Evolutionary conservation across 202 grass and related monocot genomes (phyloP).

Genomic region (Schoenoplectus triqueter): DNA sequence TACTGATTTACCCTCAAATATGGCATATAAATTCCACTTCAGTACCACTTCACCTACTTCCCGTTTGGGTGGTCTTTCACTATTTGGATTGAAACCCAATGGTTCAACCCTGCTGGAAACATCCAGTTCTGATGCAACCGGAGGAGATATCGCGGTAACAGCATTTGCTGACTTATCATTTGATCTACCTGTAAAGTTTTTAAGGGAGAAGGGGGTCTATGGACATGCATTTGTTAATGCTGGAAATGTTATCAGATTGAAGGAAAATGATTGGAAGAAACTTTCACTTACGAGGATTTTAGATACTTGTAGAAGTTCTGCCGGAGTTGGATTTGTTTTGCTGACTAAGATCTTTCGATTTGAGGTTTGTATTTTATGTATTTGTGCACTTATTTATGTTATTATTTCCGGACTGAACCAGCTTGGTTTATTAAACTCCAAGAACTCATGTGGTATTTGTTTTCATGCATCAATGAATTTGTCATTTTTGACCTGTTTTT

Average conservation of each 20-base stretch:
- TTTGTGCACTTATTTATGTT: neutral
- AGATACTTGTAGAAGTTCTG: constrained; percentile 67
- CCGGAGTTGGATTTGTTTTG: constrained; percentile 72
- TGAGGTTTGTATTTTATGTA: constrained; percentile 59
- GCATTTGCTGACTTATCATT: constrained; percentile 86
- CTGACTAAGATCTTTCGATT: constrained; percentile 71
- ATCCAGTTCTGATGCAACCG: constrained; percentile 46
- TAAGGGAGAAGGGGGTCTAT: constrained; percentile 73
- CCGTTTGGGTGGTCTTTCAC: constrained; percentile 64
- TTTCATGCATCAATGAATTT: constrained; percentile 7
- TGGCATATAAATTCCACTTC: constrained; percentile 73
- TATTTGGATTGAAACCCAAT: constrained; percentile 71
- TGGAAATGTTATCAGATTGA: constrained; percentile 70
- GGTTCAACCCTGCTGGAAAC: constrained; percentile 46
- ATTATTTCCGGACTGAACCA: neutral
- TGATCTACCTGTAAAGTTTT: constrained; percentile 70
- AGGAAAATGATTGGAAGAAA: constrained; percentile 49
- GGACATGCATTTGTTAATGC: constrained; percentile 72
- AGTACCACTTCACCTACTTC: constrained; percentile 65
- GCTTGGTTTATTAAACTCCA: neutral
- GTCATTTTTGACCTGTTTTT: neutral
- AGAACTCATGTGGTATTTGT: neutral
- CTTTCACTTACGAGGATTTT: constrained; percentile 50
- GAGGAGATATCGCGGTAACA: constrained; percentile 61
- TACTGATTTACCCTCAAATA: constrained; percentile 43